Evolutionary conservation across 2,329 filamentous ascomycete genomes (phyloP).

Genomic region (Cercospora zeina): DNA sequence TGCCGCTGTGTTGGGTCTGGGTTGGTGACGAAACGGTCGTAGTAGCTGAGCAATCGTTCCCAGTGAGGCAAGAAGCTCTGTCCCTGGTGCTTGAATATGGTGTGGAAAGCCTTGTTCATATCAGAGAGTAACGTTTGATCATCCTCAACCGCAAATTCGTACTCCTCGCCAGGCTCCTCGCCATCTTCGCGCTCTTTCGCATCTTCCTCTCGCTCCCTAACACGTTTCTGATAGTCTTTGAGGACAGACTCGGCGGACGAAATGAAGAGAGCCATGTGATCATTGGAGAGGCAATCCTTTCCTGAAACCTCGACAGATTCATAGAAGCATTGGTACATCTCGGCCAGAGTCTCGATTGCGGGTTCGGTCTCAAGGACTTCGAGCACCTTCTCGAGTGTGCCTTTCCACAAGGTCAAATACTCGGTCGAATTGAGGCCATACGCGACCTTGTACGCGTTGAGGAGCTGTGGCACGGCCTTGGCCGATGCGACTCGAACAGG

Average conservation of each 20-base stretch:
- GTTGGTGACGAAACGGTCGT: slow-evolving; percentile 80
- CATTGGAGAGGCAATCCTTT: slow-evolving; percentile 72
- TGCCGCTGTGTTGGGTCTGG: slow-evolving; percentile 87
- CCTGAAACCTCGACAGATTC: slow-evolving; percentile 94
- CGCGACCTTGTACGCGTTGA: slow-evolving; percentile 91
- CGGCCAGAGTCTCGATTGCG: slow-evolving; percentile 90
- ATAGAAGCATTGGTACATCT: slow-evolving; percentile 99
- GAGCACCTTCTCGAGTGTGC: slow-evolving; percentile 83
- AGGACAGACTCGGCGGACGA: slow-evolving; percentile 80
- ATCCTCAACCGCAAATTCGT: slow-evolving; percentile 88
- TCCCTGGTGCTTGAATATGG: slow-evolving; percentile 96
- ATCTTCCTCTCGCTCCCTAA: slow-evolving; percentile 80
- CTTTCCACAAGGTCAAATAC: slow-evolving; percentile 78
- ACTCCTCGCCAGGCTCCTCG: slow-evolving; percentile 70
- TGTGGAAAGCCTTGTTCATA: slow-evolving; percentile 99
- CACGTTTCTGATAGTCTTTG: slow-evolving; percentile 88
- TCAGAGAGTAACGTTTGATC: slow-evolving; percentile 95
- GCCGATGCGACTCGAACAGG: slow-evolving; percentile 93
- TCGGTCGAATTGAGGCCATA: slow-evolving; percentile 79
- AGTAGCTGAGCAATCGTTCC: slow-evolving; percentile 82
- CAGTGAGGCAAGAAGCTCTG: slow-evolving; percentile 80
- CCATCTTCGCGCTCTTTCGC: slow-evolving; percentile 81
- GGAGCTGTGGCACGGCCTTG: slow-evolving; percentile 87
- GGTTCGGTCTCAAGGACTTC: slow-evolving; percentile 93
- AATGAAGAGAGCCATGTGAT: slow-evolving; percentile 85